Percentiles rank a stretch among this genome's conserved stretches.
Evolutionary conservation across 768 basidiomycete species (phyloP).

Genomic region (Hygrophorus russula): DNA sequence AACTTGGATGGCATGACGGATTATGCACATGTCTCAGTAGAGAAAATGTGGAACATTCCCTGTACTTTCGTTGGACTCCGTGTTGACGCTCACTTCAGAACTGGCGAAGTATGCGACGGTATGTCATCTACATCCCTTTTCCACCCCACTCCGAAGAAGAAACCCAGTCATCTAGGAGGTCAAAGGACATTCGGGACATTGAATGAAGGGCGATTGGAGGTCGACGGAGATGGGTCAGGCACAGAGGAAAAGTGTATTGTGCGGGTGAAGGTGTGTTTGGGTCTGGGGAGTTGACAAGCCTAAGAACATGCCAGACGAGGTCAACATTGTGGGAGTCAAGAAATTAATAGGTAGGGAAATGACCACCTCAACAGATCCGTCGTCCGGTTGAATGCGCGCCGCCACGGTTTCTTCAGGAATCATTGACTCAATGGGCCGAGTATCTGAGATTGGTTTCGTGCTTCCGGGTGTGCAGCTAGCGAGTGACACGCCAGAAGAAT

Average conservation of each 20-base stretch:
- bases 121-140: background rate
- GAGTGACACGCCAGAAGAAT: constrained; percentile 12
- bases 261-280: constrained; percentile 12
- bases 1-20: no score
- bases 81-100: no score
- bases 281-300: constrained; percentile 13
- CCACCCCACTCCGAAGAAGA: constrained; percentile 26
- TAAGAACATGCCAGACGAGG: constrained; percentile 15
- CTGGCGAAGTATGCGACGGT: no score
- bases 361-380: constrained; percentile 1
- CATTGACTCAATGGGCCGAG: no score
- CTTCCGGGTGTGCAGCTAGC: constrained; percentile 3
- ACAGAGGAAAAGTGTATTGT: constrained; percentile 3
- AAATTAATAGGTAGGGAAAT: background rate
- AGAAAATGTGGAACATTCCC: no score
- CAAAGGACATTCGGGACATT: constrained; percentile 35
- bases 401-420: no score
- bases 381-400: background rate
- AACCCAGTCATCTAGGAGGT: constrained; percentile 40
- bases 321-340: no score
- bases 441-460: background rate
- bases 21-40: no score
- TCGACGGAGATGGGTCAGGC: constrained; percentile 31
- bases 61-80: no score
- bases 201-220: constrained; percentile 36